These are phyloP conservation scores for Mycosarcoma maydis DNA, from an alignment of 1,284 basidiomycete species.

Conservation along the genomic window DNA sequence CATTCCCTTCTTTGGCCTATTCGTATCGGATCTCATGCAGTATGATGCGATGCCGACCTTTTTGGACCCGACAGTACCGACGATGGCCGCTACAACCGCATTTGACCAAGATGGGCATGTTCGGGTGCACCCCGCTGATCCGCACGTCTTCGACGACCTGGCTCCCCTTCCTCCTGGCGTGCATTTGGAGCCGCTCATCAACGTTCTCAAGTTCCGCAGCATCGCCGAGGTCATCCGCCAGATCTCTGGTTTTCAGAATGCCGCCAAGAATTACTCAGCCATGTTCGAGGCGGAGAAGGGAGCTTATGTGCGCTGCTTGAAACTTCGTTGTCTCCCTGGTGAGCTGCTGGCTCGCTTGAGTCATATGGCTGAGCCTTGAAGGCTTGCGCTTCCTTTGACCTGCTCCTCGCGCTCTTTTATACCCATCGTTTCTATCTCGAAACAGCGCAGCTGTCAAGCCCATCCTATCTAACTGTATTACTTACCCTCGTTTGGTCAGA, in stretches of 20 bases:
- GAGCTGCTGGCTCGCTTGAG: constrained; percentile 50
- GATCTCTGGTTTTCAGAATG: constrained; percentile 55
- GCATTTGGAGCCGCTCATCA: constrained; percentile 51
- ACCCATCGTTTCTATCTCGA: constrained; percentile 2
- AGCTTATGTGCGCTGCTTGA: constrained; percentile 58
- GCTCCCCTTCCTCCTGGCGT: constrained; percentile 46
- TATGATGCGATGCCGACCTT: constrained; percentile 57
- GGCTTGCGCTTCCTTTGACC: neutral
- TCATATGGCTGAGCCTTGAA: constrained; percentile 32
- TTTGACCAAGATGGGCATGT: constrained; percentile 12
- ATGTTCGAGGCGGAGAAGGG: constrained; percentile 55
- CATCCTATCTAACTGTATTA: neutral
- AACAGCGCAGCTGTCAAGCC: neutral
- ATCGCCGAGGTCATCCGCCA: constrained; percentile 53
- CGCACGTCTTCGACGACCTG: constrained; percentile 45
- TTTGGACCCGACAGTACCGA: constrained; percentile 55
- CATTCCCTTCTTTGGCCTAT: constrained; percentile 63
- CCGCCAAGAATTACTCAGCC: constrained; percentile 40
- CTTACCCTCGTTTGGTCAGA: neutral
- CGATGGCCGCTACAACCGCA: constrained; percentile 14
- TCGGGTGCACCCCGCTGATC: constrained; percentile 23
- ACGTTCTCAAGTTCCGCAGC: constrained; percentile 57
- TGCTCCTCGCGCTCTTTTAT: neutral
- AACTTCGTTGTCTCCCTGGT: constrained; percentile 56
- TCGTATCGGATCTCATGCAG: constrained; percentile 58